Evolutionary conservation across 306 rosid species (phyloP).

Genomic region (Corylus americana): DNA sequence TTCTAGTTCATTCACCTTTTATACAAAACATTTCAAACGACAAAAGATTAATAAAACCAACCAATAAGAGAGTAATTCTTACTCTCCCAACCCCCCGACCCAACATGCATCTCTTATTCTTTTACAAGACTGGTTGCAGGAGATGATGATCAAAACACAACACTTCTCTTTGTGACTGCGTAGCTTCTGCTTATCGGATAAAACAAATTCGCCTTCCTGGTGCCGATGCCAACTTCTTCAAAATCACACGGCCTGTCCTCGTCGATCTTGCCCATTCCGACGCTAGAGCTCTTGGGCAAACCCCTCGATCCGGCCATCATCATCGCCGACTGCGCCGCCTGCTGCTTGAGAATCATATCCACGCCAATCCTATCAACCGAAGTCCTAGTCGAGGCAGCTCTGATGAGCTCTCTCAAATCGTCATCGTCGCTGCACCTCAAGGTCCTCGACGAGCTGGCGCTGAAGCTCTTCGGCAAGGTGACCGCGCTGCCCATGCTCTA

Average conservation of each 20-base stretch:
- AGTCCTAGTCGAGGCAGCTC: slow-evolving; percentile 76
- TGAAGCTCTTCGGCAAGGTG: slow-evolving; percentile 58
- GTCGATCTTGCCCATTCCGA: slow-evolving; percentile 73
- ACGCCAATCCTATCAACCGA: slow-evolving; percentile 48
- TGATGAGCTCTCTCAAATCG: slow-evolving; percentile 63
- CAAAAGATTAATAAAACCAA: not conserved
- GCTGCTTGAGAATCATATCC: slow-evolving; percentile 48
- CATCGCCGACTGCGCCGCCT: slow-evolving; percentile 17
- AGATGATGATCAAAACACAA: slow-evolving; percentile 28
- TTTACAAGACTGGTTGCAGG: not conserved
- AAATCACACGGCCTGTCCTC: slow-evolving; percentile 58
- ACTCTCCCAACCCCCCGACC: not conserved
- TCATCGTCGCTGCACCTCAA: slow-evolving; percentile 32
- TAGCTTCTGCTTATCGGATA: slow-evolving; percentile 70
- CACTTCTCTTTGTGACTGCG: slow-evolving; percentile 45
- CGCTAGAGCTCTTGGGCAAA: slow-evolving; percentile 62
- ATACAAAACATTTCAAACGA: not conserved
- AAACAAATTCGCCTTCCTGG: slow-evolving; percentile 24
- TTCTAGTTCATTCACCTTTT: not conserved
- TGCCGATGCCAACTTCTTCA: slow-evolving; percentile 15
- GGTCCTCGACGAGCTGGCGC: slow-evolving; percentile 33
- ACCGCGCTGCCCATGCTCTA: slow-evolving; percentile 31
- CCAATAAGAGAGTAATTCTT: not conserved
- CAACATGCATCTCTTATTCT: not conserved
- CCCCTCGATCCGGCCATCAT: slow-evolving; percentile 28